A percentile compares a stretch with the other conserved stretches of the same genome.
phyloP scores from a whole-genome alignment of 2,329 filamentous ascomycete genomes.

The Trichoderma brevicompactum region DNA sequence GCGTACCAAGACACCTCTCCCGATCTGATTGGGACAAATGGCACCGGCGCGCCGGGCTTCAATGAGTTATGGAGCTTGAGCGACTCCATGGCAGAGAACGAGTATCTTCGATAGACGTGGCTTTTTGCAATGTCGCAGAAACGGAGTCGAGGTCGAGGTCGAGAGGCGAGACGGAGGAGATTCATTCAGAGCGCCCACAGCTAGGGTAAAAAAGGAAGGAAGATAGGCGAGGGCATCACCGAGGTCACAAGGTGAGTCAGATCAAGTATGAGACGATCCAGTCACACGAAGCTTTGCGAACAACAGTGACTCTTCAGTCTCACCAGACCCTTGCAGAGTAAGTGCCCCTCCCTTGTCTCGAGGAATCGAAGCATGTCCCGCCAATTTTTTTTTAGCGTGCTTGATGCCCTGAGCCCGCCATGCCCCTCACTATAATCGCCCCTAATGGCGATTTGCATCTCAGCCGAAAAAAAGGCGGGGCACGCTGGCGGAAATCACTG shows the following conservation, averaged over 20 bases:
- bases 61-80: constrained; percentile 82
- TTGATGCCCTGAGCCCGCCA: constrained; percentile 12
- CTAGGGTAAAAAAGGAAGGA: constrained; percentile 30
- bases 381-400: constrained; percentile 21
- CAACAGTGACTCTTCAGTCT: constrained; percentile 16
- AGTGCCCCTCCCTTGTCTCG: constrained; percentile 16
- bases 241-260: constrained; percentile 31
- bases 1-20: constrained; percentile 83
- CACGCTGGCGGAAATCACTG: constrained; percentile 17
- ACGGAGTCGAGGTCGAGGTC: constrained; percentile 37
- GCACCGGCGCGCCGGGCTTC: constrained; percentile 70
- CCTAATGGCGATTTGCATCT: background rate
- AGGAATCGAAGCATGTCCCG: constrained; percentile 12
- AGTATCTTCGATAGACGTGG: constrained; percentile 43
- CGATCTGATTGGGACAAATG: constrained; percentile 73
- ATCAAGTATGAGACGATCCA: background rate
- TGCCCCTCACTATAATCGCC: constrained; percentile 26
- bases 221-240: background rate
- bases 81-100: constrained; percentile 52
- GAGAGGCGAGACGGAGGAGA: constrained; percentile 41
- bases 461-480: constrained; percentile 16
- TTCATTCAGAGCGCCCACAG: constrained; percentile 41
- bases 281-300: constrained; percentile 10
- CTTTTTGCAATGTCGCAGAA: constrained; percentile 38
- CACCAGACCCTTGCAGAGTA: constrained; percentile 15